Evolutionary conservation across 2,329 filamentous ascomycete genomes (phyloP).

Genomic region (Pseudopyricularia cyperi): DNA sequence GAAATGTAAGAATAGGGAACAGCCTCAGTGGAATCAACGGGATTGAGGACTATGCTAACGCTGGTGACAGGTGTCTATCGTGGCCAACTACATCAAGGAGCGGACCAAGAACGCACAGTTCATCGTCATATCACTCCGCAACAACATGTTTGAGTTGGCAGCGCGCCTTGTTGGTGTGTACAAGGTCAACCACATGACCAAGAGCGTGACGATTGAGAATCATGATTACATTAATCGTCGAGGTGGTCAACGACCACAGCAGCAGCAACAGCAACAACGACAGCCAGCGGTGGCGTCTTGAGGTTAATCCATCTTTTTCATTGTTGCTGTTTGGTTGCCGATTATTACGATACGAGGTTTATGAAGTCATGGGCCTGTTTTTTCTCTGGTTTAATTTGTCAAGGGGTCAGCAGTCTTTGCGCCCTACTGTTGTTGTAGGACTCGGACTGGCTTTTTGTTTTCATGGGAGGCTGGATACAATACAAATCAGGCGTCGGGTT

Average conservation of each 20-base stretch:
- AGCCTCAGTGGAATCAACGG: not conserved
- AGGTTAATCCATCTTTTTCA: not conserved
- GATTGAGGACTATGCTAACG: not conserved
- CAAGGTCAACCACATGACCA: constrained; percentile 98
- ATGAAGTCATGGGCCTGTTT: constrained; percentile 1
- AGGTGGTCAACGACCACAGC: constrained; percentile 12
- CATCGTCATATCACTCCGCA: constrained; percentile 92
- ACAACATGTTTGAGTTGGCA: constrained; percentile 99
- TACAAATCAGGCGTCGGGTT: not conserved
- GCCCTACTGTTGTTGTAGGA: not conserved
- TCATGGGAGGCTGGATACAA: no score
- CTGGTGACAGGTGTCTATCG: constrained; percentile 67
- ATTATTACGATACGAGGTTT: not conserved
- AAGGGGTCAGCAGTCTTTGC: not conserved
- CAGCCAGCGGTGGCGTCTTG: not conserved
- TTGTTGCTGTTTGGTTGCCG: not conserved
- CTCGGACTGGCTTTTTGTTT: no score
- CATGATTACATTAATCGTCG: constrained; percentile 52
- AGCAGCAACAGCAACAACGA: constrained; percentile 8
- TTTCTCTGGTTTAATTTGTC: not conserved
- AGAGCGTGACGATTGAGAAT: constrained; percentile 83
- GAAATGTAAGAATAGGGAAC: constrained; percentile 57
- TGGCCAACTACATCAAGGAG: constrained; percentile 98
- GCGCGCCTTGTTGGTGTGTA: constrained; percentile 91
- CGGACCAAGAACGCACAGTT: constrained; percentile 98